Conservation (phyloP, 2,329 filamentous ascomycete genomes). For the Colletotrichum musae region DNA sequence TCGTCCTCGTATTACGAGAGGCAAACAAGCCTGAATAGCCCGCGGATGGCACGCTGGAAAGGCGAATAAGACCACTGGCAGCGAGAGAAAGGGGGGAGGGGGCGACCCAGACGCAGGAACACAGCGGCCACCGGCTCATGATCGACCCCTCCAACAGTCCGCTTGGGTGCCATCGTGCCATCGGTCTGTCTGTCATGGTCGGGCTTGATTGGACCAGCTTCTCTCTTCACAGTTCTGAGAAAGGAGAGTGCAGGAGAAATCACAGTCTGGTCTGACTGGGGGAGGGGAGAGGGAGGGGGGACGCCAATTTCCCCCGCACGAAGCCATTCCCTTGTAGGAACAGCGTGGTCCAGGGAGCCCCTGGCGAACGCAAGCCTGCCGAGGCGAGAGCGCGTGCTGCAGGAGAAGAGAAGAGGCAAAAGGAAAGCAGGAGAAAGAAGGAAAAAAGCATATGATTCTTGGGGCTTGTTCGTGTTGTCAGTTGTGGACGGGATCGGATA, state of each 20-base stretch:
- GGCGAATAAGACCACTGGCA: not conserved
- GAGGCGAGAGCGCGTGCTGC: slow-evolving; percentile 11
- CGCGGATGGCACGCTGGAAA: slow-evolving; percentile 8
- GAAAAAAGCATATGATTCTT: slow-evolving; percentile 30
- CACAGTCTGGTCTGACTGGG: too few relatives aligned
- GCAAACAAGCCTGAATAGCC: slow-evolving; percentile 15
- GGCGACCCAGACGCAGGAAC: slow-evolving; percentile 37
- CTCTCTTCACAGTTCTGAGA: too few relatives aligned
- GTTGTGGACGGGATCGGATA: slow-evolving; percentile 5
- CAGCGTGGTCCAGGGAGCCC: slow-evolving; percentile 6
- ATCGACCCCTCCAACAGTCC: slow-evolving; percentile 17
- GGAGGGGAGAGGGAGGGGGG: slow-evolving; percentile 5
- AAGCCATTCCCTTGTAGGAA: slow-evolving; percentile 26
- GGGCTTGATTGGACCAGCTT: slow-evolving; percentile 24
- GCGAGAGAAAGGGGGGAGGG: not conserved
- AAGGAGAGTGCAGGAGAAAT: too few relatives aligned
- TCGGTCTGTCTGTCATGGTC: slow-evolving; percentile 28
- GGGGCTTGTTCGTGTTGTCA: not conserved
- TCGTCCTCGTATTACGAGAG: slow-evolving; percentile 18
- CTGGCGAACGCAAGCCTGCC: slow-evolving; percentile 10
- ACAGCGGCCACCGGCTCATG: slow-evolving; percentile 10
- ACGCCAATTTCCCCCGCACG: slow-evolving; percentile 37
- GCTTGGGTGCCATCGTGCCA: slow-evolving; percentile 21
- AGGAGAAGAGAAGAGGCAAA: slow-evolving; percentile 13
- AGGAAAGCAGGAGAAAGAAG: not conserved